Conservation (phyloP, 2,329 filamentous ascomycete species). For the Cladophialophora immunda region DNA sequence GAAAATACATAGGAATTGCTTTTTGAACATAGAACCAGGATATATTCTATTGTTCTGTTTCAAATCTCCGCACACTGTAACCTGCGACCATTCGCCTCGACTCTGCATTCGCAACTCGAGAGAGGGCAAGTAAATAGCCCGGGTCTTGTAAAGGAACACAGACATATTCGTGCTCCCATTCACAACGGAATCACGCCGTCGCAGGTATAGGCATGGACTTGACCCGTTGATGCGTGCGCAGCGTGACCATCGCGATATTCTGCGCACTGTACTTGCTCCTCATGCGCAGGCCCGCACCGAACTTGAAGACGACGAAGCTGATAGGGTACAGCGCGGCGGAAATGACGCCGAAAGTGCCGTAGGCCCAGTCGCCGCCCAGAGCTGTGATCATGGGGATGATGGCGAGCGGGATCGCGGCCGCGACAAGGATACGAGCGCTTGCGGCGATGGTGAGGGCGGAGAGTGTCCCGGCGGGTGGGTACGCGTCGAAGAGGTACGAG, state of each 20-base stretch:
- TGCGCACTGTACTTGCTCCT: neutral
- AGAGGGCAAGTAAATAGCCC: too few relatives aligned
- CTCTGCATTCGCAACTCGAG: too few relatives aligned
- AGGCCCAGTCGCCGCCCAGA: slow-evolving; percentile 2
- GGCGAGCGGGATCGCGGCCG: neutral
- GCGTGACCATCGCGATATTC: neutral
- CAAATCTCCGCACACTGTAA: neutral
- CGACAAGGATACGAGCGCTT: neutral
- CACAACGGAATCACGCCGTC: neutral
- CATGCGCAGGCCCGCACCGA: neutral
- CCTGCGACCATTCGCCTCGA: neutral
- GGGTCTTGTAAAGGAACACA: too few relatives aligned
- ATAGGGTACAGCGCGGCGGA: slow-evolving; percentile 2
- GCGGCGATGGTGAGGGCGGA: neutral
- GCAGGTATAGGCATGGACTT: neutral
- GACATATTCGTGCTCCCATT: too few relatives aligned
- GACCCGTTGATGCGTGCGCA: slow-evolving; percentile 1
- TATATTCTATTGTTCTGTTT: too few relatives aligned
- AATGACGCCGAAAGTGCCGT: slow-evolving; percentile 1
- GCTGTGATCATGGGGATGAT: slow-evolving; percentile 1
- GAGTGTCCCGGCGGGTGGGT: neutral
- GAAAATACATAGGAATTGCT: neutral
- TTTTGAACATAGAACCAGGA: neutral
- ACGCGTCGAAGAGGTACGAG: slow-evolving; percentile 5
- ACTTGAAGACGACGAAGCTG: neutral